Evolutionary conservation across 345 rosid species (phyloP).

Genomic region (Camelina neglecta): DNA sequence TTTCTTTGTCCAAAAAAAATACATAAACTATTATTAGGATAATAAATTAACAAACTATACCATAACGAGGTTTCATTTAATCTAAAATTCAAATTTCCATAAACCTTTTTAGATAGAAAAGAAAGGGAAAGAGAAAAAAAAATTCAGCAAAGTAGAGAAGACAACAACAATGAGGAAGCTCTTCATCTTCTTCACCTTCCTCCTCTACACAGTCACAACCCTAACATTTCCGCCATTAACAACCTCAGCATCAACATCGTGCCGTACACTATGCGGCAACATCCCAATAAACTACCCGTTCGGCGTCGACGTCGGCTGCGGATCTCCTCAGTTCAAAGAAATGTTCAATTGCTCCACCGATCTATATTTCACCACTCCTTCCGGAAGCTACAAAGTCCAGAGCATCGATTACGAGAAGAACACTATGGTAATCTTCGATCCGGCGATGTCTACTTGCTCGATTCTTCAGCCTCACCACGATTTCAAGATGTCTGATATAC

Average conservation of each 20-base stretch:
- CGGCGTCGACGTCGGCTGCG: conserved; percentile 86
- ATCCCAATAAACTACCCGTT: conserved; percentile 78
- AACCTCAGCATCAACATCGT: conserved; percentile 42
- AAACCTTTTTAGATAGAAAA: neutral
- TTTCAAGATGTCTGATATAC: conserved; percentile 68
- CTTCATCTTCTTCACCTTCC: conserved; percentile 31
- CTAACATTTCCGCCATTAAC: conserved; percentile 20
- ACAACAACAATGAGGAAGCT: conserved; percentile 29
- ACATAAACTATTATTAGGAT: no score
- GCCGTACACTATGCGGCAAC: conserved; percentile 71
- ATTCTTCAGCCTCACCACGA: conserved; percentile 95
- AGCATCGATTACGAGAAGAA: conserved; percentile 72
- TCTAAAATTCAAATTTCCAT: neutral
- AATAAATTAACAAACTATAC: no score
- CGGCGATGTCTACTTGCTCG: conserved; percentile 95
- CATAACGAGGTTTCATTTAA: no score
- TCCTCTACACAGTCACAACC: conserved; percentile 34
- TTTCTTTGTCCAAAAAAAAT: no score
- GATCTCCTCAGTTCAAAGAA: conserved; percentile 73
- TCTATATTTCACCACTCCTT: conserved; percentile 75
- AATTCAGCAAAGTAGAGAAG: neutral
- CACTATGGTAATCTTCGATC: conserved; percentile 67
- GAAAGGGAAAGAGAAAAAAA: neutral
- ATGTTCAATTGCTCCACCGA: conserved; percentile 76
- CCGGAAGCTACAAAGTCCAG: conserved; percentile 83